phyloP scores from a whole-genome alignment of 2,329 filamentous ascomycete species.

The Hirsutella minnesotensis region DNA sequence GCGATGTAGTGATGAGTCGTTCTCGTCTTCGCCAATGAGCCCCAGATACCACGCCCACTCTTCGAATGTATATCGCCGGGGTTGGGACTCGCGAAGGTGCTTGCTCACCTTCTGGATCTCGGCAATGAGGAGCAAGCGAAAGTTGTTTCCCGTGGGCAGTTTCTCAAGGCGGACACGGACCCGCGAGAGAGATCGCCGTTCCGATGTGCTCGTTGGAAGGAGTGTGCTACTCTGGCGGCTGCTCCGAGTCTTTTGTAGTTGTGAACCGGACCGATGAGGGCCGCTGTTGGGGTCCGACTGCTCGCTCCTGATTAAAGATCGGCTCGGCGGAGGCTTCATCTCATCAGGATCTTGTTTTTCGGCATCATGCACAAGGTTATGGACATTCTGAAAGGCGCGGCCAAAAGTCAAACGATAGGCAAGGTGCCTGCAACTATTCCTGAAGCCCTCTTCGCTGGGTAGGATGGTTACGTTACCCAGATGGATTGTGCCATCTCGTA shows the following conservation, averaged over 20 bases:
- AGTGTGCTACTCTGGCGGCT: not conserved
- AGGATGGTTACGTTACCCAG: constrained; percentile 50
- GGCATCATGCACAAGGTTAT: constrained; percentile 1
- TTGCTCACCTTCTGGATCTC: constrained; percentile 55
- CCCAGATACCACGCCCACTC: constrained; percentile 80
- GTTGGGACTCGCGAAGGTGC: constrained; percentile 46
- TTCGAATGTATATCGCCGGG: constrained; percentile 63
- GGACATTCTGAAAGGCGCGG: constrained; percentile 19
- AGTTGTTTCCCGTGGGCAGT: constrained; percentile 33
- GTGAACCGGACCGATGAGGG: not conserved
- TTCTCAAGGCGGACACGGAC: constrained; percentile 22
- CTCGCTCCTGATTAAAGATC: not conserved
- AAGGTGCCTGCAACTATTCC: constrained; percentile 31
- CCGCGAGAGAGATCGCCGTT: constrained; percentile 21
- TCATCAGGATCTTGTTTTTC: not conserved
- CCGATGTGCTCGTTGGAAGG: constrained; percentile 15
- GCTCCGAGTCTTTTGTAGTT: not conserved
- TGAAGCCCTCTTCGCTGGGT: constrained; percentile 40
- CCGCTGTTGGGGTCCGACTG: not conserved
- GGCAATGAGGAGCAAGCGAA: constrained; percentile 55
- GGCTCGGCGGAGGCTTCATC: not conserved
- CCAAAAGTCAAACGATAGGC: constrained; percentile 31
- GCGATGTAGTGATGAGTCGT: constrained; percentile 36
- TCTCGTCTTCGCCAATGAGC: constrained; percentile 59
- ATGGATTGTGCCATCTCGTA: constrained; percentile 42